These are phyloP conservation scores for Phallus indusiatus DNA, from an alignment of 768 basidiomycete species.

Conservation along the genomic window DNA sequence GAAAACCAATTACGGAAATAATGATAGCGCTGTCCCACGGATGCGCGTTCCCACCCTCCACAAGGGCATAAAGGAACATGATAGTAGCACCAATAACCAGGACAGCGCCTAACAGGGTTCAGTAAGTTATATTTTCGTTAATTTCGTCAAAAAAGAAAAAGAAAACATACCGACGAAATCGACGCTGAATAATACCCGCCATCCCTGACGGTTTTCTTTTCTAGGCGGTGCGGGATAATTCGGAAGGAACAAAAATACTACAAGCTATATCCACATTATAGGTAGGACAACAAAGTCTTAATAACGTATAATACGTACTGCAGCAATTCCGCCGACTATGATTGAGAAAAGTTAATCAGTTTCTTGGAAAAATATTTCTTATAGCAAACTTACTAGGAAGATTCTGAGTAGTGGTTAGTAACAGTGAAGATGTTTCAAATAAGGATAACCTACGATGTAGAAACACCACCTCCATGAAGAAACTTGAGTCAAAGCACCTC, in stretches of 20 bases:
- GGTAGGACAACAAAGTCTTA: background rate
- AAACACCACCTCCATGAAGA: slow-evolving; percentile 29
- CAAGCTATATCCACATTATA: slow-evolving; percentile 16
- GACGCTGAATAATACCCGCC: background rate
- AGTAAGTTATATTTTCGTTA: too few relatives aligned
- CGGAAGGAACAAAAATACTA: slow-evolving; percentile 24
- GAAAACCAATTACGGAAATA: background rate
- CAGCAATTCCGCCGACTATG: slow-evolving; percentile 7
- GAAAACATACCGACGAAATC: slow-evolving; percentile 1
- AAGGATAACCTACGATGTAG: slow-evolving; percentile 10
- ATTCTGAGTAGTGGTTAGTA: slow-evolving; percentile 8
- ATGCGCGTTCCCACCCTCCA: slow-evolving; percentile 32
- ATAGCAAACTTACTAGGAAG: background rate
- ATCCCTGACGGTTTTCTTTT: slow-evolving; percentile 12
- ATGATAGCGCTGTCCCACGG: slow-evolving; percentile 16
- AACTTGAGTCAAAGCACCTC: background rate
- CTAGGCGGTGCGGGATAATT: slow-evolving; percentile 15
- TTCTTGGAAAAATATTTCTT: background rate
- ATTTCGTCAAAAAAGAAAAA: too few relatives aligned
- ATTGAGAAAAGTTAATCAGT: background rate
- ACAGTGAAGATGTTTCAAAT: background rate
- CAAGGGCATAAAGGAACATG: slow-evolving; percentile 29
- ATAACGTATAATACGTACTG: background rate
- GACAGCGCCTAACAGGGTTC: slow-evolving; percentile 9
- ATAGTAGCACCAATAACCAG: slow-evolving; percentile 25